phyloP scores from a whole-genome alignment of 75 land plant genomes.

The Sequoia sempervirens region DNA sequence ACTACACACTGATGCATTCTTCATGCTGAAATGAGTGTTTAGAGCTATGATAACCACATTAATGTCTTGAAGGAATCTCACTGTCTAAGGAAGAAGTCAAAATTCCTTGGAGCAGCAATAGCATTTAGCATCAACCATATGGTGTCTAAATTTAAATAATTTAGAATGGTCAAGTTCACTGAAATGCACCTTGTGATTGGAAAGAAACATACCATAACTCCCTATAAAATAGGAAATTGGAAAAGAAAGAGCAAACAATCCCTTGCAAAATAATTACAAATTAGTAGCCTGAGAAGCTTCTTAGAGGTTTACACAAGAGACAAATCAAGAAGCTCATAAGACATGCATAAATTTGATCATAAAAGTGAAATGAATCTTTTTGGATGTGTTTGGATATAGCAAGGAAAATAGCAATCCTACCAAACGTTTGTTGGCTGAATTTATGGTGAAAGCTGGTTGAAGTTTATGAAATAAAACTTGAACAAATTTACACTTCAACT shows the following conservation, averaged over 20 bases:
- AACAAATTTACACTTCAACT: neutral
- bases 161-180: neutral
- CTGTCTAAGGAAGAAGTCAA: neutral
- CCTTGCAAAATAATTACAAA: neutral
- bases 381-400: neutral
- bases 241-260: neutral
- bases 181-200: neutral
- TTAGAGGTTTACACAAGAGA: neutral
- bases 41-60: conserved; percentile 1
- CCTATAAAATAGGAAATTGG: neutral
- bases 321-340: neutral
- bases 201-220: neutral
- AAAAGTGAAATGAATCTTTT: neutral
- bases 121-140: neutral
- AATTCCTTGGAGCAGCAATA: neutral
- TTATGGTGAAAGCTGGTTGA: neutral
- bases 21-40: neutral
- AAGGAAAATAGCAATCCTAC: neutral
- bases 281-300: neutral
- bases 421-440: neutral
- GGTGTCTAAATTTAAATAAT: neutral
- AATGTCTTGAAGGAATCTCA: neutral
- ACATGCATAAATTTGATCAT: neutral
- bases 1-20: neutral
- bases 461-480: neutral